Base-by-base conservation (phyloP, 768 basidiomycete genomes). In the Sarcodon sp. region DNA sequence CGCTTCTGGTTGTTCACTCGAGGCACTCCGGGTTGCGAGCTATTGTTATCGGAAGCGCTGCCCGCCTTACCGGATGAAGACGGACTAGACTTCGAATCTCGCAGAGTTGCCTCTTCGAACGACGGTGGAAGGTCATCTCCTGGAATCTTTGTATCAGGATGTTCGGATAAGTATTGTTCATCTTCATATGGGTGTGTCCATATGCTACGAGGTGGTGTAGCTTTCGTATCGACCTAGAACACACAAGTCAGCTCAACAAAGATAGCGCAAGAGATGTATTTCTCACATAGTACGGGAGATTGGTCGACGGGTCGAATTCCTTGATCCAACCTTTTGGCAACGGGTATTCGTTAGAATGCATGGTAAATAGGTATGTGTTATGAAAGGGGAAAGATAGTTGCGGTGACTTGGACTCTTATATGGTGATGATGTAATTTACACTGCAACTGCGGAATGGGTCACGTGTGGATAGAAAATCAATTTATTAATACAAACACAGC, bases 101-200 rank as follows among this genome's bases (percentile, higher is more conserved):
- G 59, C 35, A 55, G 46, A 10, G 56, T 55, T 6, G 54, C 27
- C 27, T 41, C 39, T 13, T 41, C 39, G 13, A 41, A 52, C 37
- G 59, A 59, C 13, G 58, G 53, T 1, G 58, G 59, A 0, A 58
- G 58, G n/a, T 27, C 35, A 13, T 54, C 54, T 13, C 66, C 54
- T 51, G 71, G 70, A 48, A 70, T 64, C 47, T 58, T 60, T 7
- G 65, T 52, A 4, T 76, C 71, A 7, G 79, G 76, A 51, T 81
- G 73, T 43, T 75, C 71, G 4, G 50, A 54, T n/a, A 83, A 66
- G 60, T 72, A 85, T 46, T 75, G 68, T 43, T 79, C 74, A 57
- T 85, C 82, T 48, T 85, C 79, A 50, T 75, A 75, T 1, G 85
- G 83, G 56, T 87, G 83, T 1, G 69, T 68, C 85, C 83, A 87